These are phyloP conservation scores for Macrocybe gigantea DNA, from an alignment of 768 basidiomycete species.

Conservation along the genomic window DNA sequence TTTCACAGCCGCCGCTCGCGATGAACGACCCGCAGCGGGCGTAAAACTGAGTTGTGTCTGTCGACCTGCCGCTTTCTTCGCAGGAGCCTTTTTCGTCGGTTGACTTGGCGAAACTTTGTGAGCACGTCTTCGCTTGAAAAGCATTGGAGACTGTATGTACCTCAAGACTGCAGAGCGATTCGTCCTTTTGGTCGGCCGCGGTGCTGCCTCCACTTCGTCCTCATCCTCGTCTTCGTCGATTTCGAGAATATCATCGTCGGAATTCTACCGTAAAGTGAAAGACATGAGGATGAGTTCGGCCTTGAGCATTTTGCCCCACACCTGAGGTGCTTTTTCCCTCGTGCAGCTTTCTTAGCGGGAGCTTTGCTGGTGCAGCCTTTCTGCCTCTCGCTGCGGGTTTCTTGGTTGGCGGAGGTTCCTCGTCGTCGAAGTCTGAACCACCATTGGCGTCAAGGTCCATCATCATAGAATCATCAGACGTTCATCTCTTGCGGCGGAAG, in stretches of 20 bases:
- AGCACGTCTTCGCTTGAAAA: too few relatives aligned
- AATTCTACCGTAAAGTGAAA: slow-evolving; percentile 28
- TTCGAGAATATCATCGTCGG: slow-evolving; percentile 49
- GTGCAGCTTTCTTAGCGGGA: slow-evolving; percentile 37
- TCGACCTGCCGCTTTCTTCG: slow-evolving; percentile 49
- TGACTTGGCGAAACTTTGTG: slow-evolving; percentile 17
- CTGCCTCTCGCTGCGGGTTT: slow-evolving; percentile 32
- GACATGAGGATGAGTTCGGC: not conserved
- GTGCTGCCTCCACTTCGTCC: slow-evolving; percentile 46
- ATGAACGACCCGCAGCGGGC: slow-evolving; percentile 49
- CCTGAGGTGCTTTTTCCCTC: slow-evolving; percentile 44
- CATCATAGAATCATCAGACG: slow-evolving; percentile 73
- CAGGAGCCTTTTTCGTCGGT: slow-evolving; percentile 36
- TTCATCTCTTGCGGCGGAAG: slow-evolving; percentile 33
- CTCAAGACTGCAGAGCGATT: slow-evolving; percentile 61
- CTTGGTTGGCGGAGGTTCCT: slow-evolving; percentile 40
- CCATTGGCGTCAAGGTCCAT: slow-evolving; percentile 57
- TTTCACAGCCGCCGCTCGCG: slow-evolving; percentile 63
- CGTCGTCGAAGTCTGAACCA: slow-evolving; percentile 50
- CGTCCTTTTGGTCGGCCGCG: slow-evolving; percentile 48
- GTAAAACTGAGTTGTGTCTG: slow-evolving; percentile 62
- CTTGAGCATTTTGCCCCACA: not conserved
- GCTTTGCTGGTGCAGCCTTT: slow-evolving; percentile 26
- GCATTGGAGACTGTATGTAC: slow-evolving; percentile 26
- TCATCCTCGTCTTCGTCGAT: slow-evolving; percentile 51